Base-by-base conservation (phyloP, 768 basidiomycete genomes). In the Vishniacozyma victoriae region DNA sequence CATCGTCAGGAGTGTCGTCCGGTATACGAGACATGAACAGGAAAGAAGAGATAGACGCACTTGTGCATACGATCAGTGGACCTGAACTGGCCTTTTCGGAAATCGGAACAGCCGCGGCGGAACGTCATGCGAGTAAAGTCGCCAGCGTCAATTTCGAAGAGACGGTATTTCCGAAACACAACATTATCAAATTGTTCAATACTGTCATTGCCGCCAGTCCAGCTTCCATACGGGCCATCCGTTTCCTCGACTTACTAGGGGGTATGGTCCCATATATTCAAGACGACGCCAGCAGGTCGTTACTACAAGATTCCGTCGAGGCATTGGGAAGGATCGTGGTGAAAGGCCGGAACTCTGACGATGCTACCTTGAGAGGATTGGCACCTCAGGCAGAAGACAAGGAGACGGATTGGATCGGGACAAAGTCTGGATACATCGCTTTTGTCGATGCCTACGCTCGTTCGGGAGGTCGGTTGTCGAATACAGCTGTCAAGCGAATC, bases 201-300 rank as follows among this genome's bases (percentile, higher is more conserved):
- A 67, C 64, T 36, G 55, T 61, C 40, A 67, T 67, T n/a, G 64
- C 64, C 11, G 54, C 61, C n/a, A 61, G 56, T 48, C 64, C 64
- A 11, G 45, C 59, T 15, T 51, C 53, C 14, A 12, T 15, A 7
- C 45, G 56, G 18, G 52, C 55, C 2, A 20, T 44, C 23, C 46
- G 46, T 18, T 59, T 67, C 42, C 41, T 61, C 6, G 43, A 41
- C 14, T 49, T 63, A 1, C 49, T 67, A 15, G 46, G 47, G 3
- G 54, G 42, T 15, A 48, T 67, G 13, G 46, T 57, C 4, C 62
- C 61, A 2, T 44, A 46, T 31, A 50, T 63, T 42, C 44, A 45
- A 16, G 59, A 59, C 25, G 26, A 37, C 19, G 22, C 42, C 5
- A 56, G 56, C 35, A 20, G 25, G 16, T 44, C 54, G 2, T 38